phyloP scores from a whole-genome alignment of 441 rosid species.

The Rhodomyrtus psidioides region DNA sequence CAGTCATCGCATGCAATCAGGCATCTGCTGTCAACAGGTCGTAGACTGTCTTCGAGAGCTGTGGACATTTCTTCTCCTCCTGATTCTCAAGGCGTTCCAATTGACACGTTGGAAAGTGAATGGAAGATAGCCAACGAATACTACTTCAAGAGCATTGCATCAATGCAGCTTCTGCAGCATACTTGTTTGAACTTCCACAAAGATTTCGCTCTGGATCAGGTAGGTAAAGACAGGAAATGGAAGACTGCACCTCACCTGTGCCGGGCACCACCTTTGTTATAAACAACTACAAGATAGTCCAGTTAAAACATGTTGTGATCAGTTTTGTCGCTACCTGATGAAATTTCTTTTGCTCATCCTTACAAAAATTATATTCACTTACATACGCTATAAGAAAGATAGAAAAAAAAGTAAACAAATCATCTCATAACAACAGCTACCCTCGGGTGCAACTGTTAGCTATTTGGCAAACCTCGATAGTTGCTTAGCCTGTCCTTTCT shows the following conservation, averaged over 20 bases:
- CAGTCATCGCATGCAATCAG: constrained; percentile 63
- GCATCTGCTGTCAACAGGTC: constrained; percentile 49
- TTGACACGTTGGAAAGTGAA: constrained; percentile 26
- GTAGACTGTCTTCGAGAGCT: constrained; percentile 26
- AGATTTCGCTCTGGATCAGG: constrained; percentile 86
- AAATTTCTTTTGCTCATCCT: neutral
- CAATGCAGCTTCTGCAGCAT: constrained; percentile 64
- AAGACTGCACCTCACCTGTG: neutral
- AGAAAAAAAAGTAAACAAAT: neutral
- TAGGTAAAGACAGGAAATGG: constrained; percentile 7
- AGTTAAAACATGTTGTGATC: neutral
- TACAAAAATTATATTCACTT: neutral
- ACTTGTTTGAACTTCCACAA: constrained; percentile 58
- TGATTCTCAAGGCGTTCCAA: constrained; percentile 22
- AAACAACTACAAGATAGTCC: neutral
- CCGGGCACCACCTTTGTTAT: neutral
- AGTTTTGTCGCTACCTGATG: neutral
- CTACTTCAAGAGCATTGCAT: constrained; percentile 80
- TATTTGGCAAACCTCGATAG: neutral
- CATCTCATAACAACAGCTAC: neutral
- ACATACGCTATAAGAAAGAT: neutral
- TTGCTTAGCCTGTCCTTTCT: neutral
- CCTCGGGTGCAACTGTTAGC: neutral
- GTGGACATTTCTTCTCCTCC: constrained; percentile 15
- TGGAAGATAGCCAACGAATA: constrained; percentile 68